These are phyloP conservation scores for Mrakiaceae sp. DNA, from an alignment of 1,284 basidiomycete genomes.

Conservation along the genomic window DNA sequence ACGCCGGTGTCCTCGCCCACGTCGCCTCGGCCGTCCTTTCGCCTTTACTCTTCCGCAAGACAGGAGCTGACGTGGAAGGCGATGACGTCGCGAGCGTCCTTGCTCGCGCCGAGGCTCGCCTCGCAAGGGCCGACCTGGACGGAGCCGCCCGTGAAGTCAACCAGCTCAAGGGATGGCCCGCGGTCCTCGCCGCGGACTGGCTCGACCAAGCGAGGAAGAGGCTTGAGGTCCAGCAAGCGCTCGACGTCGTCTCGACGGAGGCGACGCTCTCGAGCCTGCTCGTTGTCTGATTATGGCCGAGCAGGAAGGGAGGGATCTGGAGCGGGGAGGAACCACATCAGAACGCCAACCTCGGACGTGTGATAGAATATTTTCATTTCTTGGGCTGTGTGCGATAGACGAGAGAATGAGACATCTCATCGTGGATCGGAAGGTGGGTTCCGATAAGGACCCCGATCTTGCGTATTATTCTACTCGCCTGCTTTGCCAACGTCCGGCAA, in stretches of 20 bases:
- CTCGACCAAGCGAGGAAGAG: conserved; percentile 75
- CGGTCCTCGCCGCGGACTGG: conserved; percentile 78
- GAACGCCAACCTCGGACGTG: too few species aligned
- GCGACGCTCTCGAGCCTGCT: conserved; percentile 49
- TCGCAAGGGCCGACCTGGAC: conserved; percentile 89
- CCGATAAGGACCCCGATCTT: too few species aligned
- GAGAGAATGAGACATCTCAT: too few species aligned
- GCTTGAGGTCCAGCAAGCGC: conserved; percentile 83
- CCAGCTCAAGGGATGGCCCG: conserved; percentile 75
- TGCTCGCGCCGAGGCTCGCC: conserved; percentile 76
- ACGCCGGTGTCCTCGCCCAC: conserved; percentile 78
- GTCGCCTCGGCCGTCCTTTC: conserved; percentile 69
- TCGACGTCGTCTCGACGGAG: conserved; percentile 80
- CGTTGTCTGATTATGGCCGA: conserved; percentile 30
- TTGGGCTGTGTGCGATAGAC: too few species aligned
- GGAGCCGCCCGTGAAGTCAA: conserved; percentile 85
- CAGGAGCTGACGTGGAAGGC: conserved; percentile 54
- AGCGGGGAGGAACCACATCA: background rate
- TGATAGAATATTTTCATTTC: too few species aligned
- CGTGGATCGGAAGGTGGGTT: too few species aligned
- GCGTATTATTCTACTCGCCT: too few species aligned
- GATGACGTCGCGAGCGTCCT: conserved; percentile 76
- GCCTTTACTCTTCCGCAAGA: conserved; percentile 66
- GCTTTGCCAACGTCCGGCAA: too few species aligned
- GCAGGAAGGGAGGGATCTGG: background rate